Conservation (phyloP, 805 yeast species). For the Candida oleophila region DNA sequence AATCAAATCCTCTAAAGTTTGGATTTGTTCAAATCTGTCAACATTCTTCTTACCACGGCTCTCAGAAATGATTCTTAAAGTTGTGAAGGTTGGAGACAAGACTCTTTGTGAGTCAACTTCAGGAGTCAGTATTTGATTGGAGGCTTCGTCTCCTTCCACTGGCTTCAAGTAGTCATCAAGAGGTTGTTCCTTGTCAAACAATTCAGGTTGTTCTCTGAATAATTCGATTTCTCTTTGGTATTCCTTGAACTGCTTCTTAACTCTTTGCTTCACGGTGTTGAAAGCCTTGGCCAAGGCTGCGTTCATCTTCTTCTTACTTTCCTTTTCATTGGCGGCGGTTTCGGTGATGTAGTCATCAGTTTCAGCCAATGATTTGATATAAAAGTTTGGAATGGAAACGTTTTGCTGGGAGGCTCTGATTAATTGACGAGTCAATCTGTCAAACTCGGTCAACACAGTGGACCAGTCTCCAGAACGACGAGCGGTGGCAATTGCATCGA, state of each 20-base stretch:
- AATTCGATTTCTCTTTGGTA: slow-evolving; percentile 56
- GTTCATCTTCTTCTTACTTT: slow-evolving; percentile 67
- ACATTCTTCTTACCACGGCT: slow-evolving; percentile 94
- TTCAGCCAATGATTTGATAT: slow-evolving; percentile 64
- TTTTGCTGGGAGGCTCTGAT: slow-evolving; percentile 76
- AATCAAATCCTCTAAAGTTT: slow-evolving; percentile 63
- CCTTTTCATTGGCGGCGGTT: slow-evolving; percentile 51
- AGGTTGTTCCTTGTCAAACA: slow-evolving; percentile 59
- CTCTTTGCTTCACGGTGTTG: slow-evolving; percentile 85
- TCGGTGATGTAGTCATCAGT: slow-evolving; percentile 67
- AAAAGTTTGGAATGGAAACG: slow-evolving; percentile 67
- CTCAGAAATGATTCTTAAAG: slow-evolving; percentile 74
- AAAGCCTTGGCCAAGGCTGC: slow-evolving; percentile 83
- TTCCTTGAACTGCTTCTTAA: slow-evolving; percentile 75
- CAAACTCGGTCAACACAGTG: slow-evolving; percentile 71
- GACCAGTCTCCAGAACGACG: slow-evolving; percentile 79
- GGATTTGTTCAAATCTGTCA: slow-evolving; percentile 77
- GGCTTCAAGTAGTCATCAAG: slow-evolving; percentile 30
- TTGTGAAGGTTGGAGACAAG: slow-evolving; percentile 58
- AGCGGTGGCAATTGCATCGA: slow-evolving; percentile 67
- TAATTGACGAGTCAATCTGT: slow-evolving; percentile 65
- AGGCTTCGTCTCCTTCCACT: slow-evolving; percentile 29
- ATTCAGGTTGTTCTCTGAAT: slow-evolving; percentile 69
- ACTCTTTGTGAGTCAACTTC: slow-evolving; percentile 29
- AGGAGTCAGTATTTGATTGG: neutral